These are phyloP conservation scores for Alternaria brassicae DNA, from an alignment of 2,329 filamentous ascomycete species.

Conservation along the genomic window DNA sequence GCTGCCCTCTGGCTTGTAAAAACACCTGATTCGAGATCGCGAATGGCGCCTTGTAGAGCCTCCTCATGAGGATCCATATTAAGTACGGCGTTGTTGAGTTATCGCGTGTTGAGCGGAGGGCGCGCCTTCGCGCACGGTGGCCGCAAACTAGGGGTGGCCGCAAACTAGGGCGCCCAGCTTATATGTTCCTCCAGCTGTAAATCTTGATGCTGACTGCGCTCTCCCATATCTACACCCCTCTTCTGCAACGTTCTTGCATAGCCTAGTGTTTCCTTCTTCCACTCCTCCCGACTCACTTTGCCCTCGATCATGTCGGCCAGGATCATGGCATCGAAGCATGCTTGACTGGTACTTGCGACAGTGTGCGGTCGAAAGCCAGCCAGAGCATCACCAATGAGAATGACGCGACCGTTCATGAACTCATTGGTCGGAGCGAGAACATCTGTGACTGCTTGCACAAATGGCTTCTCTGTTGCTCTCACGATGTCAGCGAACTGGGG, in stretches of 20 bases:
- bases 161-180: too few species aligned
- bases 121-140: too few species aligned
- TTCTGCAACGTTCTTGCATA: slow-evolving; percentile 50
- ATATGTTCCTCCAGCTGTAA: slow-evolving; percentile 35
- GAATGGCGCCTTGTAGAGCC: too few species aligned
- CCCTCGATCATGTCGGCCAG: slow-evolving; percentile 52
- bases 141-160: too few species aligned
- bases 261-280: slow-evolving; percentile 47
- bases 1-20: too few species aligned
- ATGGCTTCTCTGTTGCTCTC: slow-evolving; percentile 51
- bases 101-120: too few species aligned
- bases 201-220: slow-evolving; percentile 51
- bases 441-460: slow-evolving; percentile 57
- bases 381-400: slow-evolving; percentile 58
- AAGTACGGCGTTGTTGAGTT: too few species aligned
- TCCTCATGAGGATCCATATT: too few species aligned
- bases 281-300: slow-evolving; percentile 44
- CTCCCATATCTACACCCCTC: slow-evolving; percentile 51
- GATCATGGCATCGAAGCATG: slow-evolving; percentile 54
- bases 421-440: slow-evolving; percentile 48
- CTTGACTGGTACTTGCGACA: slow-evolving; percentile 57
- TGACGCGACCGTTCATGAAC: slow-evolving; percentile 52
- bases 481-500: slow-evolving; percentile 55
- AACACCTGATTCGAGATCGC: too few species aligned
- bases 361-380: slow-evolving; percentile 57